These are phyloP conservation scores for Margaritispora aquatica DNA, from an alignment of 495 filamentous ascomycete genomes.

Conservation along the genomic window DNA sequence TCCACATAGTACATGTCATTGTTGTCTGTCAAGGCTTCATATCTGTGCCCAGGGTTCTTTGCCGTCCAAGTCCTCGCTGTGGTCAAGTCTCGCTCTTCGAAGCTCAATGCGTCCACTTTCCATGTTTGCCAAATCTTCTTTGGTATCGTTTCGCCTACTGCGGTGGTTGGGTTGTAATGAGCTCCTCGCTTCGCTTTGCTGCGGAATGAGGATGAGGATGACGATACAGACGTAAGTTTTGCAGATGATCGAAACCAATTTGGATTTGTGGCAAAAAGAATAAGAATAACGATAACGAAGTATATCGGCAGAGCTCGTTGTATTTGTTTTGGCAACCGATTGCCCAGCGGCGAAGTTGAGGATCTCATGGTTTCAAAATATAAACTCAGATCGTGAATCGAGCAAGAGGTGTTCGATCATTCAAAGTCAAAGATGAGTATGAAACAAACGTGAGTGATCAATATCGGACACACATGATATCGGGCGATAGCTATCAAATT, in stretches of 20 bases:
- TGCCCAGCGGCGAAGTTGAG: not conserved
- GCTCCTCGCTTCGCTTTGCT: not conserved
- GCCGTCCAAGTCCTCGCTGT: constrained; percentile 49
- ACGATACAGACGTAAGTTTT: too few species aligned
- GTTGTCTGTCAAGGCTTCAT: constrained; percentile 59
- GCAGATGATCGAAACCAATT: not conserved
- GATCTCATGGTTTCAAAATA: not conserved
- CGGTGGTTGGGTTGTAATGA: not conserved
- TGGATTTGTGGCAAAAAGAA: constrained; percentile 35
- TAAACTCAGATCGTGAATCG: too few species aligned
- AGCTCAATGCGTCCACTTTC: constrained; percentile 53
- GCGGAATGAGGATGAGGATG: too few species aligned
- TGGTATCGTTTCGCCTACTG: constrained; percentile 29
- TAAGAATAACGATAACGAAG: constrained; percentile 30
- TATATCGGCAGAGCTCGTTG: constrained; percentile 22
- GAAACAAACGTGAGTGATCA: too few species aligned
- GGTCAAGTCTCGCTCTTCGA: constrained; percentile 48
- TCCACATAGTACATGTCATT: constrained; percentile 55
- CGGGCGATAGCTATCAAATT: too few species aligned
- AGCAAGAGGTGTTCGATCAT: too few species aligned
- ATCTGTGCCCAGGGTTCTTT: constrained; percentile 52
- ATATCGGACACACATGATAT: too few species aligned
- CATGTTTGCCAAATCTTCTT: constrained; percentile 63
- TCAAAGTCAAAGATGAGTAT: too few species aligned
- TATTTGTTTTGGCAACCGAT: constrained; percentile 3